Conservation (phyloP, 2,329 filamentous ascomycete genomes). For the Fusarium euwallaceae region DNA sequence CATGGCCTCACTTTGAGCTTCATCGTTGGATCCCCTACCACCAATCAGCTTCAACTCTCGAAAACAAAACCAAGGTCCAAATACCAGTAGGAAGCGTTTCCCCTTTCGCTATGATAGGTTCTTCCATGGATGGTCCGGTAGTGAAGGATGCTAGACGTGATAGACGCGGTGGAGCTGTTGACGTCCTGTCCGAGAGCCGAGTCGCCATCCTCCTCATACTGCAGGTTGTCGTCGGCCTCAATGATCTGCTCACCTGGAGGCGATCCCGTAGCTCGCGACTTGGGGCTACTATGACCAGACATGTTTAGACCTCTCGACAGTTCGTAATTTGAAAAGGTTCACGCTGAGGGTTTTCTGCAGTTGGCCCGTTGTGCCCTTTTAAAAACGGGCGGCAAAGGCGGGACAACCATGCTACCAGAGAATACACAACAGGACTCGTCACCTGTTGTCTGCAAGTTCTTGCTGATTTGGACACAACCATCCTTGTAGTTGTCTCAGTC, state of each 20-base stretch:
- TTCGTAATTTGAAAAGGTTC: background rate
- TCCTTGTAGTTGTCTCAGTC: background rate
- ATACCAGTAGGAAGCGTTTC: constrained; percentile 43
- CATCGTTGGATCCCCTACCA: constrained; percentile 34
- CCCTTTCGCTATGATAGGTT: constrained; percentile 41
- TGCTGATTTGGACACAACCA: background rate
- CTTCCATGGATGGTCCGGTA: constrained; percentile 41
- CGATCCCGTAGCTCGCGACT: background rate
- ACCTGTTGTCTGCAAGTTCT: background rate
- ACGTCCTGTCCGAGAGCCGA: constrained; percentile 33
- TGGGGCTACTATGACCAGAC: background rate
- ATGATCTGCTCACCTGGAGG: background rate
- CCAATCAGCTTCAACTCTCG: background rate
- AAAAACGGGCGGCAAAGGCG: background rate
- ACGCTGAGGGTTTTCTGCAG: background rate
- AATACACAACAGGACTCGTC: background rate
- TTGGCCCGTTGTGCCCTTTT: background rate
- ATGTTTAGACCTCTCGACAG: background rate
- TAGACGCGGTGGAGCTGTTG: constrained; percentile 40
- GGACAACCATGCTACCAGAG: background rate
- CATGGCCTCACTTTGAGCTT: constrained; percentile 40
- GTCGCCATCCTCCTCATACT: constrained; percentile 9
- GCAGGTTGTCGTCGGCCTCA: background rate
- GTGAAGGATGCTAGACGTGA: constrained; percentile 39
- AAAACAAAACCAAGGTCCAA: background rate